Conservation (phyloP, 148 eudicot genomes). For the Persicaria maculosa region DNA sequence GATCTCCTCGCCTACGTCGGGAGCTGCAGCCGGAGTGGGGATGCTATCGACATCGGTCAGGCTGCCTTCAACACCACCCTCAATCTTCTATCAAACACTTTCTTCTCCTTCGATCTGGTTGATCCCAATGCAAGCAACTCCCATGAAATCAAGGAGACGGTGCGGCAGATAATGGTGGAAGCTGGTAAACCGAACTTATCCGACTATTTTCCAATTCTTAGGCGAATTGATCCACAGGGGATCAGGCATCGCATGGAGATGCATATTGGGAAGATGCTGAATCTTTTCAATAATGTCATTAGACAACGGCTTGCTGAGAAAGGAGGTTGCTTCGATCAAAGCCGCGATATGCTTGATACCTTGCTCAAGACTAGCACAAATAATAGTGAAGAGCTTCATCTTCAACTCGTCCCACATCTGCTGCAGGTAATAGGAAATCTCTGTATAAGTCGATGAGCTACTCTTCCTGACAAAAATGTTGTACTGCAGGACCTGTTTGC, state of each 20-base stretch:
- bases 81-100: constrained; percentile 29
- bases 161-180: constrained; percentile 25
- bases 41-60: constrained; percentile 26
- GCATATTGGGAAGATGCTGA: constrained; percentile 20
- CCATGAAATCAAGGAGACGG: constrained; percentile 12
- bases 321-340: background rate
- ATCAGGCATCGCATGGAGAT: constrained; percentile 15
- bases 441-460: no score
- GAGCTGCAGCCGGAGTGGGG: constrained; percentile 20
- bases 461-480: background rate
- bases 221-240: constrained; percentile 22
- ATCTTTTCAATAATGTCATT: constrained; percentile 23
- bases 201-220: constrained; percentile 28
- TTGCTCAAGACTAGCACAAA: constrained; percentile 18
- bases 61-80: constrained; percentile 23
- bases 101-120: constrained; percentile 27
- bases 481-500: constrained; percentile 3
- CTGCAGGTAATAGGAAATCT: constrained; percentile 17
- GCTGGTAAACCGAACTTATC: constrained; percentile 31
- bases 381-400: constrained; percentile 18
- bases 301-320: constrained; percentile 14
- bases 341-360: constrained; percentile 20
- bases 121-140: constrained; percentile 14
- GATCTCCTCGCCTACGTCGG: constrained; percentile 20
- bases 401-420: constrained; percentile 18